phyloP scores from a whole-genome alignment of 306 rosid species.

The Gleditsia sinensis region DNA sequence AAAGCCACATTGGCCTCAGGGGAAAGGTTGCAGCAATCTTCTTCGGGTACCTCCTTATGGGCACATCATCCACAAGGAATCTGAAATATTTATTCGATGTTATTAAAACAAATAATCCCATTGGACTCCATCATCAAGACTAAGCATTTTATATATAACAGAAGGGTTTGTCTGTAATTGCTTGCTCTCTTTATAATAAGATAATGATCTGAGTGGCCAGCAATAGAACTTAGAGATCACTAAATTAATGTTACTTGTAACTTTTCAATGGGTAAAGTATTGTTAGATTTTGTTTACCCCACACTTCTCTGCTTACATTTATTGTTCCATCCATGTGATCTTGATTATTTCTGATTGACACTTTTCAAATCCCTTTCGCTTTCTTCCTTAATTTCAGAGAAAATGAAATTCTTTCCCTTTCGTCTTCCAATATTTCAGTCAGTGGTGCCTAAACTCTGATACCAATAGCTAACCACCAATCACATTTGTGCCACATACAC shows the following conservation, averaged over 20 bases:
- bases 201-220: neutral
- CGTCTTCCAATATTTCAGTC: slow-evolving; percentile 20
- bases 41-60: slow-evolving; percentile 84
- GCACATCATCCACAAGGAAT: slow-evolving; percentile 95
- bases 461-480: slow-evolving; percentile 29
- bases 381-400: slow-evolving; percentile 31
- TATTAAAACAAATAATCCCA: too few relatives aligned
- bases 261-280: slow-evolving; percentile 13
- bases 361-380: slow-evolving; percentile 28
- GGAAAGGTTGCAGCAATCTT: slow-evolving; percentile 82
- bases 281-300: slow-evolving; percentile 39
- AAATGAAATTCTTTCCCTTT: slow-evolving; percentile 24
- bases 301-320: slow-evolving; percentile 32
- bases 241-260: slow-evolving; percentile 36
- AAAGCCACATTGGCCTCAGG: slow-evolving; percentile 94
- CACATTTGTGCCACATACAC: slow-evolving; percentile 22
- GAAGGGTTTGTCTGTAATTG: neutral
- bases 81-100: slow-evolving; percentile 45
- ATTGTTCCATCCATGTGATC: slow-evolving; percentile 38
- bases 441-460: slow-evolving; percentile 10
- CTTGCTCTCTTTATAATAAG: slow-evolving; percentile 5
- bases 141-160: too few relatives aligned
- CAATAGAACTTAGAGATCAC: neutral
- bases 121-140: too few relatives aligned
- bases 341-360: slow-evolving; percentile 20